Evolutionary conservation across 2,329 filamentous ascomycete species (phyloP), one percentile per base, ranked within the genome.

Genomic region (Graphilbum sp.): DNA sequence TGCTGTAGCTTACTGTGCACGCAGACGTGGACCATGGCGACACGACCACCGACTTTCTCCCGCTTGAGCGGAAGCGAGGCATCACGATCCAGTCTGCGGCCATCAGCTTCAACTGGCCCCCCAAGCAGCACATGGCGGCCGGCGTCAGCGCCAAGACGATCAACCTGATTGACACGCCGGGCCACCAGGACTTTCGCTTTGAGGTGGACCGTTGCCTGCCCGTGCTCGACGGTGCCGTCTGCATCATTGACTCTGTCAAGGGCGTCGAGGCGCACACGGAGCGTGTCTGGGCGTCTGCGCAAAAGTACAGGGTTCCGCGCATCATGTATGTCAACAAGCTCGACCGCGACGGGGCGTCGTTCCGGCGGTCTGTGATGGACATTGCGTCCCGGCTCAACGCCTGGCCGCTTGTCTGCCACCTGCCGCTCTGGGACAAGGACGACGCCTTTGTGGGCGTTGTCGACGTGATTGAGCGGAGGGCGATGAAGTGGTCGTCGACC

Each of bases 1-100:
- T n/a, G n/a, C n/a, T 27, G 9, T 17, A 35, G 20, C 23, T 18
- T 9, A 25, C 16, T 17, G 23, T 41, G n/a, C 38, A 3, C n/a
- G n/a, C 43, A 74, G 87, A 95, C 57, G 90, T 98, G 45, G 88
- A 96, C 50, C 81, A 93, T 57, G 90, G 90, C 29, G 94, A 92
- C 46, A 96, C 90, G 4, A 86, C 95, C 8, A 98, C 90, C 3
- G 90, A 98, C 59, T 98, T 96, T 49, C 70, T 98, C 7, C 88
- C 90, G 7, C 78, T 93, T 45, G 90, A 98, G 56, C 72, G 88
- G 51, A 79, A 86, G 47, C 71, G 90, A 47, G 90, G 90, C 23
- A 96, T 98, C 53, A 98, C 90, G 4, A 96, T 98, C 43, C 90
- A 96, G 54, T 96, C 88, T 3, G 90, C 90, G 11, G 88, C 90